Evolutionary conservation across 208 protist species (phyloP).

Genomic region (Trypanosomatidae sp.): DNA sequence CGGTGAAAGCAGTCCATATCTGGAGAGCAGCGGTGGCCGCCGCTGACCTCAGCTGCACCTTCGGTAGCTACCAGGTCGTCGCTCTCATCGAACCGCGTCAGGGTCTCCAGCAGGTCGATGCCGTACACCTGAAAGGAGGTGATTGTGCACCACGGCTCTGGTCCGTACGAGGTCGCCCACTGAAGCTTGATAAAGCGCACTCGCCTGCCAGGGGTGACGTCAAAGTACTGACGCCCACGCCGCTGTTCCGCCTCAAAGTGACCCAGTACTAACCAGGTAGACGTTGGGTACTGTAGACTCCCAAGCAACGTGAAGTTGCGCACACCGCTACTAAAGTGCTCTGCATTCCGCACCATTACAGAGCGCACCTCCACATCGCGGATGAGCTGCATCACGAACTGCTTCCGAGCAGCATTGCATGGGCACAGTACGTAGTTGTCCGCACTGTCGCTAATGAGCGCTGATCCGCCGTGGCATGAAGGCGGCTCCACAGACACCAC

Average conservation of each 20-base stretch:
- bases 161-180: slow-evolving; percentile 15
- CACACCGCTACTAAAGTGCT: slow-evolving; percentile 18
- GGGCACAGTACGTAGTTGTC: slow-evolving; percentile 15
- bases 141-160: slow-evolving; percentile 18
- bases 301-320: slow-evolving; percentile 21
- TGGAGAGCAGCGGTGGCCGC: not conserved
- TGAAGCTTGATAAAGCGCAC: slow-evolving; percentile 13
- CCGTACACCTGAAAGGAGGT: slow-evolving; percentile 17
- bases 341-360: slow-evolving; percentile 16
- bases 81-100: slow-evolving; percentile 8
- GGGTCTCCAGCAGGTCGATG: slow-evolving; percentile 12
- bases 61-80: not conserved
- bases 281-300: slow-evolving; percentile 12
- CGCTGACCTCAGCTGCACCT: not conserved
- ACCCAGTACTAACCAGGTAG: slow-evolving; percentile 12
- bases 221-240: slow-evolving; percentile 13
- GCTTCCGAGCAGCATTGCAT: slow-evolving; percentile 12
- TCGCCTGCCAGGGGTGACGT: not conserved
- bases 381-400: slow-evolving; percentile 14
- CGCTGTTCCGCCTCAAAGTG: slow-evolving; percentile 11
- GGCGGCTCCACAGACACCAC: slow-evolving; percentile 13
- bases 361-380: slow-evolving; percentile 17
- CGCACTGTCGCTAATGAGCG: slow-evolving; percentile 15
- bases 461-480: slow-evolving; percentile 11
- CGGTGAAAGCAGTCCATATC: not conserved